A percentile compares a stretch with the other conserved stretches of the same genome.
These are phyloP conservation scores for Aciculosporium take DNA, from an alignment of 2,329 filamentous ascomycete genomes.

Conservation along the genomic window DNA sequence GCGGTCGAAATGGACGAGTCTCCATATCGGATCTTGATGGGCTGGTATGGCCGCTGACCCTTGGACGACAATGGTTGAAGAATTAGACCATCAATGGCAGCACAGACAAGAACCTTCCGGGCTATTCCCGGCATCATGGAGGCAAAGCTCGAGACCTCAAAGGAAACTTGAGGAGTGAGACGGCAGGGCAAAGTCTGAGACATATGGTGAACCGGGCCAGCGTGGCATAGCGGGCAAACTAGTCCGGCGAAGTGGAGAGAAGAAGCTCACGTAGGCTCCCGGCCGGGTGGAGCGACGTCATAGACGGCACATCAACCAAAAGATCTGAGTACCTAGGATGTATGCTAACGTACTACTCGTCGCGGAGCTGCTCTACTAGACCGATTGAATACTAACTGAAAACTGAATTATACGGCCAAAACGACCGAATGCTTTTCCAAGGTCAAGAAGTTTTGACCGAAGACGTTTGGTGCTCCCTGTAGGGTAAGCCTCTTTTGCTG, in stretches of 20 bases:
- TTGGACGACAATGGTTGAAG: conserved; percentile 56
- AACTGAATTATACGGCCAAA: background rate
- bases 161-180: background rate
- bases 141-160: background rate
- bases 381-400: too few species aligned
- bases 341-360: too few species aligned
- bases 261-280: background rate
- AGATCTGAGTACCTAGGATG: too few species aligned
- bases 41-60: conserved; percentile 38
- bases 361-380: too few species aligned
- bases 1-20: conserved; percentile 33
- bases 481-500: background rate
- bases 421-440: too few species aligned
- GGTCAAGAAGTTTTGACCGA: too few species aligned
- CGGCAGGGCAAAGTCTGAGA: background rate
- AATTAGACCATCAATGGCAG: conserved; percentile 69
- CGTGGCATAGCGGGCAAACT: background rate
- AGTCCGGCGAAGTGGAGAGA: background rate
- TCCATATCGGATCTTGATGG: conserved; percentile 58
- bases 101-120: conserved; percentile 67
- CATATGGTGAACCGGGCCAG: background rate
- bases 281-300: background rate
- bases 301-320: background rate
- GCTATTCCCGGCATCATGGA: conserved; percentile 58
- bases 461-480: too few species aligned